Evolutionary conservation across 306 rosid species (phyloP), one percentile per base, ranked within the genome.

Genomic region (Boehmeria nivea): DNA sequence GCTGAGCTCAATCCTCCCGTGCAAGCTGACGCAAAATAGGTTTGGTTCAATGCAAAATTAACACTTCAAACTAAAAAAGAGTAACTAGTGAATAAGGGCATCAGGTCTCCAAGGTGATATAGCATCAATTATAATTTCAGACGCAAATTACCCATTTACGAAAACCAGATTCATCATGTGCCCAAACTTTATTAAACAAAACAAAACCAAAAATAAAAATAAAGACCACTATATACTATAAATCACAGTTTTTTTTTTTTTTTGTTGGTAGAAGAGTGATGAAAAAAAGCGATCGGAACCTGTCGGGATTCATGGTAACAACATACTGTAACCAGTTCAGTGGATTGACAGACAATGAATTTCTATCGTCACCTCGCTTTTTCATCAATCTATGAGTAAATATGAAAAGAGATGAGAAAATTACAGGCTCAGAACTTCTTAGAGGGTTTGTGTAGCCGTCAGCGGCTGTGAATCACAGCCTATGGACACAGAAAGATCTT

Each of bases 401-500:
- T 18, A 2, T 27, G 6, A 24, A 4, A 38, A 26, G 6, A 3
- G 1, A 27, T 2, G 6, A 20, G 10, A 42, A 22, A 22, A 17
- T 4, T 2, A 6, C 40, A 31, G 81, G 84, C 97, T 90, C 95
- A 84, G 94, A 90, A 90, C 97, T 90, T 90, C 97, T 86, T 90
- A 90, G 97, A 90, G 95, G 95, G 66, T 55, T n/a, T 61, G 68
- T 74, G 94, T 56, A 59, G 78, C 94, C 90, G 61, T 86, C 97
- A 90, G 19, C 58, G 79, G 65, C 83, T 1, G 42, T 52, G 69
- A 31, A 1, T 31, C 36, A 40, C 58, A 64, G 74, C 15, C 90
- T 86, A 73, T 50, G 69, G 94, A 68, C 95, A 70, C 84, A 14
- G 55, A 60, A 5, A 47, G 0, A 33, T 68, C 6, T 79, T 90